Evolutionary conservation across 441 rosid species (phyloP).

Genomic region (Macaranga tanarius): DNA sequence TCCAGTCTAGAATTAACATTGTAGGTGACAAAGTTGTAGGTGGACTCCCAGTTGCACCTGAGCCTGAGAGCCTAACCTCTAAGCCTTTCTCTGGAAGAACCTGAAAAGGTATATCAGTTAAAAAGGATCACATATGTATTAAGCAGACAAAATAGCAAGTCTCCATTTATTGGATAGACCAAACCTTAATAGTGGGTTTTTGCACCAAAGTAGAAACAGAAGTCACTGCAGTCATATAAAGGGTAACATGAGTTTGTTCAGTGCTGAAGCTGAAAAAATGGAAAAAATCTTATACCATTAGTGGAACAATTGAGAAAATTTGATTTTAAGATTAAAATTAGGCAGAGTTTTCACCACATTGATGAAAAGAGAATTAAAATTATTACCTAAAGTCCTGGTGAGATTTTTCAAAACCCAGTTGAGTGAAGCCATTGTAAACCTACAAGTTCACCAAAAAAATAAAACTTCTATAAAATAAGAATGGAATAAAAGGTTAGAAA

Average conservation of each 20-base stretch:
- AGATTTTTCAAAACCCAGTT: slow-evolving; percentile 68
- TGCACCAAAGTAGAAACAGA: slow-evolving; percentile 62
- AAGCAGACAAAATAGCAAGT: slow-evolving; percentile 16
- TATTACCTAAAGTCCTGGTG: slow-evolving; percentile 60
- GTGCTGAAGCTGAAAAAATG: slow-evolving; percentile 61
- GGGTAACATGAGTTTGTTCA: slow-evolving; percentile 70
- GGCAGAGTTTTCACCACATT: slow-evolving; percentile 3
- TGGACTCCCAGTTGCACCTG: slow-evolving; percentile 57
- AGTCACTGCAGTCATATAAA: slow-evolving; percentile 86
- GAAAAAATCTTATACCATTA: background rate
- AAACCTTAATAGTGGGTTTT: slow-evolving; percentile 67
- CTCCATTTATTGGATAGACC: slow-evolving; percentile 13
- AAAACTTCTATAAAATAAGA: background rate
- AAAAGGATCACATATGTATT: slow-evolving; percentile 8
- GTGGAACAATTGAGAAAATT: slow-evolving; percentile 8
- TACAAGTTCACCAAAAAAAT: slow-evolving; percentile 29
- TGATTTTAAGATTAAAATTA: background rate
- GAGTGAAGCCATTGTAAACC: slow-evolving; percentile 93
- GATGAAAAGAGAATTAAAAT: background rate
- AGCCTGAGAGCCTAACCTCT: slow-evolving; percentile 61
- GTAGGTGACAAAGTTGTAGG: slow-evolving; percentile 92
- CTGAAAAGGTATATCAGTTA: slow-evolving; percentile 33
- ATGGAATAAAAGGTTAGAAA: no score
- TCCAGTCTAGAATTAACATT: slow-evolving; percentile 72
- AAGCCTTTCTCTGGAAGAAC: slow-evolving; percentile 74